Evolutionary conservation across 2,329 filamentous ascomycete species (phyloP), one percentile per base, ranked within the genome.

Genomic region (Emmonsiellopsis sp.): DNA sequence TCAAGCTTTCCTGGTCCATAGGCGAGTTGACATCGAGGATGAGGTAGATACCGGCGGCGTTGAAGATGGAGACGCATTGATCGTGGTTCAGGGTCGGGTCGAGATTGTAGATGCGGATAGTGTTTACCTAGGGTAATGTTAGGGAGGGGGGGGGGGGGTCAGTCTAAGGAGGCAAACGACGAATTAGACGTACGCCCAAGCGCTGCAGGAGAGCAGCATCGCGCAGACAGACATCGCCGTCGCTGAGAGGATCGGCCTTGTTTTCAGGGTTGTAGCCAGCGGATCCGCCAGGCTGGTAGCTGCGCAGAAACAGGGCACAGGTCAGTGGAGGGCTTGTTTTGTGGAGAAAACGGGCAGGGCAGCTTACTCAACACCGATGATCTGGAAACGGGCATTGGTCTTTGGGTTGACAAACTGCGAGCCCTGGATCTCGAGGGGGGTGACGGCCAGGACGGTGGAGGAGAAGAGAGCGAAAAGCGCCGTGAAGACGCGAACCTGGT

Each of bases 11-110:
- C 45, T 78, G 77, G 6, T 69, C 65, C 13, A 82, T 66, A 3
- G 82, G 81, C 21, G 78, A 80, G 71, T 84, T 85, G 65, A 85
- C 82, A 58, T 85, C 82, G 45, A 85, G 68, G 51, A 85, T 73
- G 73, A 85, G 75, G 70, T 85, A 85, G 63, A 85, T 85, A 51
- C 82, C 82, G 33, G 80, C 81, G 2, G 76, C 75, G 61, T 84
- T 83, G 76, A 85, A 84, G 68, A 84, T 83, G 56, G 76, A 80
- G 55, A 76, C 79, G 63, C 82, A 85, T 55, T 78, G 71, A 58
- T 82, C 78, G 68, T 85, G 82, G 66, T 84, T 77, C 54, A 80
- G 65, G 2, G 71, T 69, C 14, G 81, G 80, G 57, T 81, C 76
- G 56, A 85, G 68, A 65, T 84, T 84, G 75, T 85, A 85, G 52